phyloP scores from a whole-genome alignment of 1,284 basidiomycete genomes.

The Porogramme epimiltina region DNA sequence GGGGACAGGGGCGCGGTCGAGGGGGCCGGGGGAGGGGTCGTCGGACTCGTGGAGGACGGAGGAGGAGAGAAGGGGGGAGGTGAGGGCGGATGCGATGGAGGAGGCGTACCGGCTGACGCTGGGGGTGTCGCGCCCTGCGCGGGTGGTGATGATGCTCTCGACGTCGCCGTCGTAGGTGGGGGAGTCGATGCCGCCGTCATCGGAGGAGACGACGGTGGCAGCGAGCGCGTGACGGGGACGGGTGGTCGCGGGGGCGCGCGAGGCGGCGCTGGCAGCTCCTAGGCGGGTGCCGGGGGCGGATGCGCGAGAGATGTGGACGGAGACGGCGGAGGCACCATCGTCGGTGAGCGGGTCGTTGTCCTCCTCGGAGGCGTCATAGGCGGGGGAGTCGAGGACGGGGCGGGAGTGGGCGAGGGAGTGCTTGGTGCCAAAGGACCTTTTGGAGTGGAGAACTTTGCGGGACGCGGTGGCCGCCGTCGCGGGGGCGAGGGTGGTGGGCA shows the following conservation, averaged over 20 bases:
- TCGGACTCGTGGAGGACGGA: conserved; percentile 19
- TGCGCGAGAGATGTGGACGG: conserved; percentile 37
- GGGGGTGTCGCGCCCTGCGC: conserved; percentile 35
- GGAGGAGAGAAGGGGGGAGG: conserved; percentile 40
- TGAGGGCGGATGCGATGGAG: conserved; percentile 53
- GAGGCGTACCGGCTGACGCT: conserved; percentile 20
- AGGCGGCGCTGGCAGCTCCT: conserved; percentile 26
- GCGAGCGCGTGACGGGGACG: conserved; percentile 24
- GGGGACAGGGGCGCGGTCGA: too few relatives aligned
- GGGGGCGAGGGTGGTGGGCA: not conserved
- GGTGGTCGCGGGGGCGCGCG: conserved; percentile 10
- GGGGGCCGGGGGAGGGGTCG: conserved; percentile 8
- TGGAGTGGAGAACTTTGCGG: conserved; percentile 56
- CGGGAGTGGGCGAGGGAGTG: conserved; percentile 40
- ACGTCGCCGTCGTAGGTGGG: conserved; percentile 91
- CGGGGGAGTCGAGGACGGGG: conserved; percentile 59
- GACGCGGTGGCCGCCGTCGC: not conserved
- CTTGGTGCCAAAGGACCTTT: conserved; percentile 64
- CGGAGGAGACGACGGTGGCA: conserved; percentile 69
- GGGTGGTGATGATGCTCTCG: conserved; percentile 76
- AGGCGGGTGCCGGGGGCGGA: conserved; percentile 21
- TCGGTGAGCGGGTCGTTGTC: conserved; percentile 83
- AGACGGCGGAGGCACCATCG: conserved; percentile 60
- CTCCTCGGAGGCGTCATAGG: conserved; percentile 81
- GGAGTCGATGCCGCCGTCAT: conserved; percentile 70